These are phyloP conservation scores for Pinus taeda DNA, from an alignment of 75 land plant genomes.

Conservation along the genomic window DNA sequence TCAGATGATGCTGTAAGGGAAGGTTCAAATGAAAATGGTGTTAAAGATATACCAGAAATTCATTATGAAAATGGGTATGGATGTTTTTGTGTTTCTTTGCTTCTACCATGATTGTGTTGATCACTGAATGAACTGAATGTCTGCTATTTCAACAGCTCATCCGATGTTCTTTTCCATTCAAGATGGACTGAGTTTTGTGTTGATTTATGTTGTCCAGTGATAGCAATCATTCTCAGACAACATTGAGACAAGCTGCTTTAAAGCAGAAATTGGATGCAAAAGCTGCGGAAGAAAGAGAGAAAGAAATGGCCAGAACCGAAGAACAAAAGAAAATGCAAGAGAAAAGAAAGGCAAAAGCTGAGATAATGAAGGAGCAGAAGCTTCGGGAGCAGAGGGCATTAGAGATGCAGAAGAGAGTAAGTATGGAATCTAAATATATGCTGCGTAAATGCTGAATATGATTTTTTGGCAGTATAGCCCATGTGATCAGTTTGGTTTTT, in stretches of 20 bases:
- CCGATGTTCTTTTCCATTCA: neutral
- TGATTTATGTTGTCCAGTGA: constrained; percentile 3
- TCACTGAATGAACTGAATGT: neutral
- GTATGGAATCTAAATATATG: neutral
- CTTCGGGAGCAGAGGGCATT: constrained; percentile 31
- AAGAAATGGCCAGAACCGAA: constrained; percentile 22
- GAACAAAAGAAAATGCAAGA: constrained; percentile 22
- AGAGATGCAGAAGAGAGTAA: constrained; percentile 28
- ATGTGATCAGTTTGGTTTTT: neutral
- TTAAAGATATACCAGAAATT: constrained; percentile 6
- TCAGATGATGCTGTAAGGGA: constrained; percentile 8
- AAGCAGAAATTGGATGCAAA: constrained; percentile 21
- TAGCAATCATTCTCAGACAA: neutral
- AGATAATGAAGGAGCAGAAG: constrained; percentile 38
- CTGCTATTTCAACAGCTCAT: neutral
- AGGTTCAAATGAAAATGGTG: neutral
- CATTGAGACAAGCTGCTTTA: constrained; percentile 22
- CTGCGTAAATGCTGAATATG: neutral
- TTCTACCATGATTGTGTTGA: neutral
- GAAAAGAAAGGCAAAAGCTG: constrained; percentile 33
- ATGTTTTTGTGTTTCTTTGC: neutral
- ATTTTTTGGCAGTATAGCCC: neutral
- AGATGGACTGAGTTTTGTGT: neutral
- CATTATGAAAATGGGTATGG: constrained; percentile 12
- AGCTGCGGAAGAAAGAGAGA: constrained; percentile 26